Evolutionary conservation across 2,329 filamentous ascomycete genomes (phyloP).

Genomic region (Fusarium sp.): DNA sequence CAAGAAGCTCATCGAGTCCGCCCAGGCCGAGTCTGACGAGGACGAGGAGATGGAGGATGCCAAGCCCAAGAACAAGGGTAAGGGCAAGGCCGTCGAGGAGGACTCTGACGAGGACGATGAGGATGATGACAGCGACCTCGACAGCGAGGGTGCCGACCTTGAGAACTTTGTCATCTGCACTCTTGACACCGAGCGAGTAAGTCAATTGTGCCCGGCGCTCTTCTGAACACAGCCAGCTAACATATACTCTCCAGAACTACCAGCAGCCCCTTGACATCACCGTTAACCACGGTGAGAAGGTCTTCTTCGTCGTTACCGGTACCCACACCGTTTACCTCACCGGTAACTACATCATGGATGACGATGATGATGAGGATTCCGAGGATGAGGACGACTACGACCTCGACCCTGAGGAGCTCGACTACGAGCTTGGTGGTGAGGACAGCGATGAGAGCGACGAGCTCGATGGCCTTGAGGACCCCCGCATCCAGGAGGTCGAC

Average conservation of each 20-base stretch:
- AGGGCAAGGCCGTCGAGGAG: constrained; percentile 72
- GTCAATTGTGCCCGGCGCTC: constrained; percentile 36
- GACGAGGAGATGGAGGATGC: constrained; percentile 82
- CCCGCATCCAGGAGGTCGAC: constrained; percentile 86
- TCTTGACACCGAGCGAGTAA: constrained; percentile 90
- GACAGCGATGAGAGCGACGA: constrained; percentile 81
- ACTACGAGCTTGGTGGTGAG: constrained; percentile 77
- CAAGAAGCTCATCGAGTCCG: constrained; percentile 80
- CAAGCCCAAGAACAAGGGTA: constrained; percentile 70
- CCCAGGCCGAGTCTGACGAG: constrained; percentile 68
- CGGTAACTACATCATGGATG: constrained; percentile 91
- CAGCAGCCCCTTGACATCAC: constrained; percentile 96
- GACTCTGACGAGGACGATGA: constrained; percentile 70
- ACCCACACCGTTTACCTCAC: constrained; percentile 93
- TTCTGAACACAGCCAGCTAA: constrained; percentile 39
- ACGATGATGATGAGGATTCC: constrained; percentile 72
- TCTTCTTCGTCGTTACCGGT: constrained; percentile 92
- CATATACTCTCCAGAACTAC: constrained; percentile 73
- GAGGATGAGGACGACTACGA: constrained; percentile 83
- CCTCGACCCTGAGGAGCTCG: constrained; percentile 82
- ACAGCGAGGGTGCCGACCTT: constrained; percentile 73
- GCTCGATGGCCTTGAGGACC: constrained; percentile 81
- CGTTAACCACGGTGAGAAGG: constrained; percentile 86
- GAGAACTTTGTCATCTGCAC: constrained; percentile 97
- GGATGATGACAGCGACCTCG: constrained; percentile 72